Evolutionary conservation across 2,329 filamentous ascomycete species (phyloP).

Genomic region (Calcarisporium arbuscula): DNA sequence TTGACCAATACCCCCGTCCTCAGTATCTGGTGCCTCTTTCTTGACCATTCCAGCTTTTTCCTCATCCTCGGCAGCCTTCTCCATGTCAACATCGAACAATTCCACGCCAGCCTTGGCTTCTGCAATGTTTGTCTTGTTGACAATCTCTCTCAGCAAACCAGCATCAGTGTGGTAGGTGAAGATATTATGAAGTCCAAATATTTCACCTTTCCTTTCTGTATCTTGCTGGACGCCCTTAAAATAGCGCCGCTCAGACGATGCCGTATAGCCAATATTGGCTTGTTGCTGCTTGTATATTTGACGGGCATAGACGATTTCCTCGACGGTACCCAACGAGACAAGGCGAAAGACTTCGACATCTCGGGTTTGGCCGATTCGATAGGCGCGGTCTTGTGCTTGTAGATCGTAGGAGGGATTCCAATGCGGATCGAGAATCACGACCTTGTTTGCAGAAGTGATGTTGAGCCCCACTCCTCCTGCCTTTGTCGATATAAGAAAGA

Average conservation of each 20-base stretch:
- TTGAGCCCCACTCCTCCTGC: constrained; percentile 92
- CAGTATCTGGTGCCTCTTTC: constrained; percentile 40
- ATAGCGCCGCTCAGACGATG: constrained; percentile 85
- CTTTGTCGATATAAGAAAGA: constrained; percentile 91
- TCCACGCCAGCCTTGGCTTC: constrained; percentile 82
- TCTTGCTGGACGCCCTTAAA: constrained; percentile 91
- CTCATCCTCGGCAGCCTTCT: constrained; percentile 51
- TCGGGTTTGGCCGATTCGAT: constrained; percentile 85
- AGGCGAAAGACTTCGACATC: constrained; percentile 95
- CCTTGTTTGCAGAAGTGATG: constrained; percentile 96
- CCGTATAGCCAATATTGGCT: constrained; percentile 94
- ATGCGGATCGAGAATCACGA: constrained; percentile 93
- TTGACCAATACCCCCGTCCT: constrained; percentile 65
- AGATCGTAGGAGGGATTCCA: constrained; percentile 96
- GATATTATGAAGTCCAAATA: constrained; percentile 85
- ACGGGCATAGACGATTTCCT: constrained; percentile 93
- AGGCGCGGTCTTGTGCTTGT: constrained; percentile 92
- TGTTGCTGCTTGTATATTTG: constrained; percentile 99
- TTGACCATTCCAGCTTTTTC: constrained; percentile 37
- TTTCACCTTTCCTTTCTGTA: constrained; percentile 77
- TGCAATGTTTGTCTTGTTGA: constrained; percentile 96
- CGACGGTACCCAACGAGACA: constrained; percentile 84
- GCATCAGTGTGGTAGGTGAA: constrained; percentile 76
- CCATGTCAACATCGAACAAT: constrained; percentile 69
- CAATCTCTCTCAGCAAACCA: constrained; percentile 83